A percentile compares a stretch with the other conserved stretches of the same genome.
phyloP scores from a whole-genome alignment of 1,139 yeast genomes.

The Geotrichum histeridarum region DNA sequence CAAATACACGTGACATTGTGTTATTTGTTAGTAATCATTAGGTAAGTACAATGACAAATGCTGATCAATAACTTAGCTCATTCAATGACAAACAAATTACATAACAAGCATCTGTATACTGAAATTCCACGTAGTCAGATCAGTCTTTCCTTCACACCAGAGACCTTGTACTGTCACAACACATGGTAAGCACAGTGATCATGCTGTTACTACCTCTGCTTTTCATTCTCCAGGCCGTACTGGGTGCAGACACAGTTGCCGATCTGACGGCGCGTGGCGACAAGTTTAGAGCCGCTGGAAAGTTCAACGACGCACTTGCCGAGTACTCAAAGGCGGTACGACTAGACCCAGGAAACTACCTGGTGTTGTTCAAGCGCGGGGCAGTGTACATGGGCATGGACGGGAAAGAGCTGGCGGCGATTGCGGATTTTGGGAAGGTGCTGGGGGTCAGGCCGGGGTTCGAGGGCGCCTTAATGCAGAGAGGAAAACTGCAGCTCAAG shows the following conservation, averaged over 20 bases:
- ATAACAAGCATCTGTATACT: no score
- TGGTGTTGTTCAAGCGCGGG: constrained; percentile 39
- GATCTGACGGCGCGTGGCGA: constrained; percentile 14
- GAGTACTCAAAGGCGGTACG: constrained; percentile 43
- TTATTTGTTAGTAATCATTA: background rate
- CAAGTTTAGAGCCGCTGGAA: constrained; percentile 10
- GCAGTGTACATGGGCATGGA: constrained; percentile 36
- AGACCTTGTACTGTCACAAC: no score
- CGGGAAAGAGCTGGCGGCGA: constrained; percentile 37
- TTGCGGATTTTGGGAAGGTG: constrained; percentile 36
- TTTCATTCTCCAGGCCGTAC: background rate
- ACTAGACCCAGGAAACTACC: constrained; percentile 33
- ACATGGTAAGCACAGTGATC: no score
- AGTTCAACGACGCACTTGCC: constrained; percentile 46
- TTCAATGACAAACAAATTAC: no score
- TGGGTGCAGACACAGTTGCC: background rate
- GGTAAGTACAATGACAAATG: background rate
- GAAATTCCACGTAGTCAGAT: no score
- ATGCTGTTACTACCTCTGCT: background rate
- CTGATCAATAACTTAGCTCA: no score
- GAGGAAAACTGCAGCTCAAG: constrained; percentile 35
- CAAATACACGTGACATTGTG: background rate
- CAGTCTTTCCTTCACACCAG: no score
- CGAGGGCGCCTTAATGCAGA: constrained; percentile 36
- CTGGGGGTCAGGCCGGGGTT: constrained; percentile 36